Percentiles rank a stretch among this genome's conserved stretches.
Conservation (phyloP, 1,284 basidiomycete genomes). For the Flammula alnicola region DNA sequence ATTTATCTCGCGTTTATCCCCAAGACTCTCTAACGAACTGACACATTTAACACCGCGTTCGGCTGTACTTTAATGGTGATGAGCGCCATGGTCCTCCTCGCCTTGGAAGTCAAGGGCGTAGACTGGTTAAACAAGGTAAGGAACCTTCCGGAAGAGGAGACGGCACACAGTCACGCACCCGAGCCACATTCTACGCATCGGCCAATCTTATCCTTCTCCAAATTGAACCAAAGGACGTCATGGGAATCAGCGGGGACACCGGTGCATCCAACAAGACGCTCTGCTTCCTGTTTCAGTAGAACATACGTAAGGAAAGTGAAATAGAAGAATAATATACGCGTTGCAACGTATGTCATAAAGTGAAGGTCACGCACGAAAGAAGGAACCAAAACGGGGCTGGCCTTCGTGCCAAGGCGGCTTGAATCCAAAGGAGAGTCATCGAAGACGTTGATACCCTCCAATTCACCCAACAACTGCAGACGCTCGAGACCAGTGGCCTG, state of each 20-base stretch:
- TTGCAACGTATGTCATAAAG: conserved; percentile 1
- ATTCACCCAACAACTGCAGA: conserved; percentile 88
- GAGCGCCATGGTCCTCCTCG: conserved; percentile 45
- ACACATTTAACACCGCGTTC: conserved; percentile 9
- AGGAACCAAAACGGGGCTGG: conserved; percentile 87
- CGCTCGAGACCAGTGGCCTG: conserved; percentile 98
- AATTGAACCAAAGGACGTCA: conserved; percentile 83
- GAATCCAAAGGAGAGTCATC: conserved; percentile 88
- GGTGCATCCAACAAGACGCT: conserved; percentile 90
- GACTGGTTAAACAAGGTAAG: conserved; percentile 39
- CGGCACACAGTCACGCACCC: conserved; percentile 53
- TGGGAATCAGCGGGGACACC: conserved; percentile 92
- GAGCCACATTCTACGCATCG: conserved; percentile 94
- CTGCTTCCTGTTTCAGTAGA: conserved; percentile 60
- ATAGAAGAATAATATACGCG: background rate
- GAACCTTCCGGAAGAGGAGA: background rate
- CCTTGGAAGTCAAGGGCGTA: conserved; percentile 67
- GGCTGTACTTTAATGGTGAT: conserved; percentile 41
- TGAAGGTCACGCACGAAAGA: conserved; percentile 74
- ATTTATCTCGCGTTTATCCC: conserved; percentile 25
- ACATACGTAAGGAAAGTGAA: conserved; percentile 4
- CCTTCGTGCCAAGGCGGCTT: conserved; percentile 86
- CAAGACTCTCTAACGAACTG: conserved; percentile 19
- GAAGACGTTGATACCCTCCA: conserved; percentile 91
- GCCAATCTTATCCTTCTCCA: conserved; percentile 67